Evolutionary conservation across 345 rosid genomes (phyloP).

Genomic region (Clausena lansium): DNA sequence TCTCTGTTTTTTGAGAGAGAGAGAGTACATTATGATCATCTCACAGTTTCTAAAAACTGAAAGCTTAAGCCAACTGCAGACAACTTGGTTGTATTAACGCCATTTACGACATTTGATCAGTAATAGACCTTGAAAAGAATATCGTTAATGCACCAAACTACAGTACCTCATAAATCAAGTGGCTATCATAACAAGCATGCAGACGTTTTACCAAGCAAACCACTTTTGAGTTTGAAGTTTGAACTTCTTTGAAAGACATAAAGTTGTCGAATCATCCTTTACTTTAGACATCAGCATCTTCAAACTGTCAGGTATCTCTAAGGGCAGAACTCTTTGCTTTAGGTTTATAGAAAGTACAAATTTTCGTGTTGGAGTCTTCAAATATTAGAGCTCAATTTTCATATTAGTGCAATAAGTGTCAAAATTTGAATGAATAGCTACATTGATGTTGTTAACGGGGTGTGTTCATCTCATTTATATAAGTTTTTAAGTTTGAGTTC

Average conservation of each 20-base stretch:
- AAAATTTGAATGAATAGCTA: no score
- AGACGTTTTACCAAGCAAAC: slow-evolving; percentile 5
- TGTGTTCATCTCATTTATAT: no score
- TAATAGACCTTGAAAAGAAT: neutral
- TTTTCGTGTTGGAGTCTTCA: no score
- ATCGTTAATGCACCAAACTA: neutral
- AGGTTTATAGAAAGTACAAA: neutral
- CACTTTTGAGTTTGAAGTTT: neutral
- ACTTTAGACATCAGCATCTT: neutral
- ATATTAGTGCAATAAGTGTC: no score
- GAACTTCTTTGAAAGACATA: neutral
- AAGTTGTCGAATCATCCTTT: neutral
- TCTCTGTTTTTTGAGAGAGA: no score
- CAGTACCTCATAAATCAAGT: neutral
- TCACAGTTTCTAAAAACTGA: neutral
- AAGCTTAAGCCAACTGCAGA: neutral
- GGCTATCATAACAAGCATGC: neutral
- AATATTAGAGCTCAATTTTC: no score
- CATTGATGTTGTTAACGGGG: no score
- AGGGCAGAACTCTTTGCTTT: neutral
- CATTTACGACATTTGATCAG: neutral
- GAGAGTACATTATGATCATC: no score
- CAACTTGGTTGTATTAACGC: neutral
- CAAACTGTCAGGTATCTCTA: neutral
- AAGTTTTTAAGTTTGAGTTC: no score